Evolutionary conservation across 208 protist species (phyloP), one percentile per base, ranked within the genome.

Genomic region (Naegleria fowleri): DNA sequence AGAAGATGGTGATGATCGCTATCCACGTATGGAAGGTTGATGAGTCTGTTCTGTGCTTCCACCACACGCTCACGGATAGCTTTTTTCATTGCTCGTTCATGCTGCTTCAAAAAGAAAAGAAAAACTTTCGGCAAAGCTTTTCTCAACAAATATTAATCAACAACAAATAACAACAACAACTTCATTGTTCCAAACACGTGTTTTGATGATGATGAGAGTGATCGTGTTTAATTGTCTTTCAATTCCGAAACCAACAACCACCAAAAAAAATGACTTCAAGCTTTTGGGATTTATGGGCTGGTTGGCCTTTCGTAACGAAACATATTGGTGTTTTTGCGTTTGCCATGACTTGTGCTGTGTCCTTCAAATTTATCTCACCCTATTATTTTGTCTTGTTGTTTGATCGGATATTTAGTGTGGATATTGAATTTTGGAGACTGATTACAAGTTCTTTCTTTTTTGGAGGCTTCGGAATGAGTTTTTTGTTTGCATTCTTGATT

Each of bases 381-480:
- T 79, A 36, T 33, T 36, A 79, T 79, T 79, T 79, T 36, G 16
- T 36, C 2, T 36, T 79, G n/a, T 2, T 36, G 9, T 88, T 88
- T 58, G 43, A 58, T 38, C 4, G 11, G 55, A 58, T 88, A 29
- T 88, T 88, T 58, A 40, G 6, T 36, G 38, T 1, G 55, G 22
- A 88, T 13, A 38, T 88, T 5, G n/a, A 88, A 88, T 25, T 88
- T 13, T 88, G 85, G 85, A 9, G 85, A 33, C n/a, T 88, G n/a
- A 58, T 88, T 15, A 88, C 85, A 36, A 58, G 33, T 58, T 11
- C 40, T 4, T 55, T 88, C 9, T 88, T 88, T 41, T 88, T 58
- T 58, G 85, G 85, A 59, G 85, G 85, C n/a, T 88, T 88, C n/a
- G 33, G 85, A 43, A 29, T 88, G 33, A 33, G 0, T 39, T 58